Evolutionary conservation across 805 yeast species (phyloP).

Genomic region (Deakozyma indianensis): DNA sequence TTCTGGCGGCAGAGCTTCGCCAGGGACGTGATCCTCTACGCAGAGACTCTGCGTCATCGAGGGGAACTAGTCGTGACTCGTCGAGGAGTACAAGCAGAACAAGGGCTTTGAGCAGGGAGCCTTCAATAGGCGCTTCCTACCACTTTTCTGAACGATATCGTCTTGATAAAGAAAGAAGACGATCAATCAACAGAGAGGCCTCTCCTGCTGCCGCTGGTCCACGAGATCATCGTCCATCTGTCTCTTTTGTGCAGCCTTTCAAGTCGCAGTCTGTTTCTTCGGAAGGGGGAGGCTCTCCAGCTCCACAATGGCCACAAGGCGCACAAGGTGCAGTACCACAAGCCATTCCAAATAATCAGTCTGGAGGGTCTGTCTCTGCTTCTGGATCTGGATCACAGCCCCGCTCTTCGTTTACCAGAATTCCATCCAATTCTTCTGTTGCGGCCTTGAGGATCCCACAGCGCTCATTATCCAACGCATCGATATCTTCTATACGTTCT

Average conservation of each 20-base stretch:
- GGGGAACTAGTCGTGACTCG: neutral
- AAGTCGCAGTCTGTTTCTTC: conserved; percentile 45
- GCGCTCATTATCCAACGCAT: conserved; percentile 11
- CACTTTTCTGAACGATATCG: neutral
- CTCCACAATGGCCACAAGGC: conserved; percentile 11
- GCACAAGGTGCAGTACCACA: conserved; percentile 16
- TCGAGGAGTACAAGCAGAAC: neutral
- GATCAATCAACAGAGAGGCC: conserved; percentile 1
- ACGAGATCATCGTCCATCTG: conserved; percentile 14
- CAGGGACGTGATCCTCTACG: neutral
- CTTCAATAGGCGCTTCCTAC: neutral
- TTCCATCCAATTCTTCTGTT: conserved; percentile 30
- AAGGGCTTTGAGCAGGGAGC: neutral
- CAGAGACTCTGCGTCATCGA: neutral
- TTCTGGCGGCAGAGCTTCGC: neutral
- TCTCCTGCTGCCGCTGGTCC: neutral
- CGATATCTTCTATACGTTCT: conserved; percentile 22
- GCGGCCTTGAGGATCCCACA: conserved; percentile 26
- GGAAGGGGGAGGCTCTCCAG: conserved; percentile 14
- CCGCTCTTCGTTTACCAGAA: conserved; percentile 21
- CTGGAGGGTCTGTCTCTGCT: conserved; percentile 9
- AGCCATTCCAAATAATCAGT: neutral
- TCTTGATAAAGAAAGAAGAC: conserved; percentile 2
- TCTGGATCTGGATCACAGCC: conserved; percentile 16
- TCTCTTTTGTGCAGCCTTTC: conserved; percentile 40